phyloP scores from a whole-genome alignment of 2,329 filamentous ascomycete species.

The Phyllosticta citribraziliensis region DNA sequence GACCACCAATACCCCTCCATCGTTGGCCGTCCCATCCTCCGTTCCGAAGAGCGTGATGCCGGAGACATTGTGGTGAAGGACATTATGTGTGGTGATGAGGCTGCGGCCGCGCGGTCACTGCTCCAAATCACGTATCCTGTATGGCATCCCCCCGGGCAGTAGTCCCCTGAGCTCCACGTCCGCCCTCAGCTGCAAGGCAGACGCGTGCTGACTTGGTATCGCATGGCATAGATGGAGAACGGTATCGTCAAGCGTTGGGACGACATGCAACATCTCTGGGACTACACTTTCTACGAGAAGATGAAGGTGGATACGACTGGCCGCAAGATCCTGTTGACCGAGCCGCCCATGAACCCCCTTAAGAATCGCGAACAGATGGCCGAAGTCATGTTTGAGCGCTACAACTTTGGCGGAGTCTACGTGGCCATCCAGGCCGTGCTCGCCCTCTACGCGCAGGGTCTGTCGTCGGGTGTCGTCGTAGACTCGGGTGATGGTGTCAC shows the following conservation, averaged over 20 bases:
- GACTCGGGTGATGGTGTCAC: conserved; percentile 98
- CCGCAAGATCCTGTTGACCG: conserved; percentile 93
- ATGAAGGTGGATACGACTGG: conserved; percentile 83
- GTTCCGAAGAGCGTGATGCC: conserved; percentile 79
- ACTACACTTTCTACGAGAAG: conserved; percentile 97
- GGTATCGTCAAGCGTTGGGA: conserved; percentile 99
- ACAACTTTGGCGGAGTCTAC: conserved; percentile 92
- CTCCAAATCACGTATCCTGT: conserved; percentile 95
- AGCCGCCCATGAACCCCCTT: conserved; percentile 95
- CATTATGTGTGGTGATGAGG: conserved; percentile 99
- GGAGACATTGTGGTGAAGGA: conserved; percentile 74
- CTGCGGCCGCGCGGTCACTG: conserved; percentile 90
- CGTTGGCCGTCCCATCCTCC: conserved; percentile 92
- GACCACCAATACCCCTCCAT: conserved; percentile 98
- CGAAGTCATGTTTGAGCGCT: conserved; percentile 98
- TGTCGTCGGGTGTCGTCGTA: conserved; percentile 78
- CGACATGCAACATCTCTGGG: conserved; percentile 99
- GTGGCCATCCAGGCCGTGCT: conserved; percentile 96
- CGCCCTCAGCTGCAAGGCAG: not conserved
- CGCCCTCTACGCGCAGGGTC: conserved; percentile 91
- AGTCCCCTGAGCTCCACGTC: conserved; percentile 4
- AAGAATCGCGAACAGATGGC: conserved; percentile 97
- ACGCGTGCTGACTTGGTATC: conserved; percentile 11
- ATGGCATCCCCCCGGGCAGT: conserved; percentile 24
- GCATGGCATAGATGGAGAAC: conserved; percentile 73